These are phyloP conservation scores for Solanum hybrid DNA, from an alignment of 305 asterid genomes.

Conservation along the genomic window DNA sequence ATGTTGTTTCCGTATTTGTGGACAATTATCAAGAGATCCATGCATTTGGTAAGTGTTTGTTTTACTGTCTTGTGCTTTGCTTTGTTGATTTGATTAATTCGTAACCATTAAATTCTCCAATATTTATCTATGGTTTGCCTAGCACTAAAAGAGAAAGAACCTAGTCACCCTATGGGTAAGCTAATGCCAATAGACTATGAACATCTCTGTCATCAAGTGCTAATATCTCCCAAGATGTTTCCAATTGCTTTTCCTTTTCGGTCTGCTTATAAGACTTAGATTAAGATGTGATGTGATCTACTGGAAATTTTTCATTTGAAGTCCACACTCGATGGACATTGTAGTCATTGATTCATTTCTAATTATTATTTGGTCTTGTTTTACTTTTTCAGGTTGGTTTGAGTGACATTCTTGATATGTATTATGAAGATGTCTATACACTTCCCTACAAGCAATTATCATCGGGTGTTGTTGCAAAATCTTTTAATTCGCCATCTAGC, in stretches of 20 bases:
- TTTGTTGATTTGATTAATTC: neutral
- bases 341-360: neutral
- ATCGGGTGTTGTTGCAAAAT: conserved; percentile 42
- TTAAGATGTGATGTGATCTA: neutral
- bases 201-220: neutral
- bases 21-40: neutral
- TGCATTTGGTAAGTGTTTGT: neutral
- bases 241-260: neutral
- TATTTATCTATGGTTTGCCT: neutral
- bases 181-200: neutral
- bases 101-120: neutral
- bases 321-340: neutral
- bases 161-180: neutral
- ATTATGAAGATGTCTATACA: conserved; percentile 76
- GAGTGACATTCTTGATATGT: conserved; percentile 67
- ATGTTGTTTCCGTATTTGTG: neutral
- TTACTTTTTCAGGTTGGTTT: conserved; percentile 47
- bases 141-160: neutral
- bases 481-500: conserved; percentile 27
- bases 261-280: neutral
- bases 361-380: neutral
- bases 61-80: neutral
- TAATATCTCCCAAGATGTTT: neutral
- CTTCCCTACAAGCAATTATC: conserved; percentile 53
- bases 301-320: neutral